phyloP scores from a whole-genome alignment of 306 rosid genomes.

The Elaeagnus macrophylla region DNA sequence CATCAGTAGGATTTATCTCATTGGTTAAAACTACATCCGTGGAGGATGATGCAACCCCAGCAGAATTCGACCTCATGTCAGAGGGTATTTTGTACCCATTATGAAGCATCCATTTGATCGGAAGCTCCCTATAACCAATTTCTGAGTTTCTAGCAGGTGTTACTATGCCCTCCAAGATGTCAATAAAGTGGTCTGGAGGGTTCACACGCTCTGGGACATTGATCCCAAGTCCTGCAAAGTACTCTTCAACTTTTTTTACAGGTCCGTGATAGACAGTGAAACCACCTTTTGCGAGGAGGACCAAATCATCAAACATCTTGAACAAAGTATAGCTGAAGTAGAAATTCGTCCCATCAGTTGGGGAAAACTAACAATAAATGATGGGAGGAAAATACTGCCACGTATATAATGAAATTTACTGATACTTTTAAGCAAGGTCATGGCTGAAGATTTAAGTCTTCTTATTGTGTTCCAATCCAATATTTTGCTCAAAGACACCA shows the following conservation, averaged over 20 bases:
- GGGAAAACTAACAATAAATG: too few relatives aligned
- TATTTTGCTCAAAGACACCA: too few relatives aligned
- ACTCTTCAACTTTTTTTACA: constrained; percentile 64
- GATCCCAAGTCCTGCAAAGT: constrained; percentile 74
- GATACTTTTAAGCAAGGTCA: not conserved
- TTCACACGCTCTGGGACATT: constrained; percentile 70
- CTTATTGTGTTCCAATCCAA: too few relatives aligned
- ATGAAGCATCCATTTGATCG: constrained; percentile 84
- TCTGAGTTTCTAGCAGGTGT: constrained; percentile 41
- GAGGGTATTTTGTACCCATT: constrained; percentile 69
- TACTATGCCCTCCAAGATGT: constrained; percentile 77
- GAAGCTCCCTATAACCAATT: constrained; percentile 54
- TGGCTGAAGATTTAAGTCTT: not conserved
- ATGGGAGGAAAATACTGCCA: too few relatives aligned
- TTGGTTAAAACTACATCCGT: constrained; percentile 21
- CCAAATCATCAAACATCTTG: constrained; percentile 93
- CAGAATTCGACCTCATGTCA: constrained; percentile 52
- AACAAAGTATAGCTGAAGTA: constrained; percentile 52
- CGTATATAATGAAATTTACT: too few relatives aligned
- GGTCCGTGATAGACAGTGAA: constrained; percentile 89
- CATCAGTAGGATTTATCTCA: constrained; percentile 27
- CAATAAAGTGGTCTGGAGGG: constrained; percentile 92
- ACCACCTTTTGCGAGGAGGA: constrained; percentile 98
- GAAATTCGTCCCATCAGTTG: constrained; percentile 16
- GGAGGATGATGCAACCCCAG: constrained; percentile 22